Evolutionary conservation across 116 monocot species (phyloP), one percentile per base, ranked within the genome.

Genomic region (Papilionanthe hybrid): DNA sequence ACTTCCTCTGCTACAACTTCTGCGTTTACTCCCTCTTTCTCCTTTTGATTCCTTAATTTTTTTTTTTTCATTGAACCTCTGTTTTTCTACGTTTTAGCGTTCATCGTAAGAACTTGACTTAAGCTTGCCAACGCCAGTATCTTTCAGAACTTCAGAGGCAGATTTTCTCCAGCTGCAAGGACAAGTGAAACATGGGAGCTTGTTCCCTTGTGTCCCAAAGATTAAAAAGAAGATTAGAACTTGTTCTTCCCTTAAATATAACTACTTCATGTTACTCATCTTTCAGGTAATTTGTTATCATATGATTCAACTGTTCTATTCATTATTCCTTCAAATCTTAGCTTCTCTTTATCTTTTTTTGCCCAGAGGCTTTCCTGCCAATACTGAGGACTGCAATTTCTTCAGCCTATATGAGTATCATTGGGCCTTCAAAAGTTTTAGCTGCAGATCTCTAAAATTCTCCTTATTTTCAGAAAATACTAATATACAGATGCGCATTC

Each of bases 251-350:
- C 19, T 74, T 47, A n/a, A 47, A n/a, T 74, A 19, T 7, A 45
- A 45, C 13, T 23, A 41, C 47, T 45, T 45, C 72, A 41, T 42
- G 32, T 13, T 18, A 13, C 18, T 47, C 45, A 7, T 47, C 45
- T 5, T 7, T 44, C 32, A 45, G 74, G 74, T 74, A 74, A 19
- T 8, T 41, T 20, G 45, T 22, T 72, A n/a, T 74, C 20, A 74
- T 74, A 43, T 47, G 47, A 74, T 74, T 22, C 32, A 43, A 74
- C 23, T 74, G 74, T 74, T 74, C 74, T 22, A 17, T n/a, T 9
- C 7, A 32, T 74, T 45, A 74, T 74, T 44, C 47, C 20, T 74
- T 23, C 42, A 42, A 42, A 42, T 12, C 17, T 42, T 42, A 74
- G 19, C 9, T 74, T 47, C 3, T 20, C 45, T 23, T 45, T 74